Base-by-base conservation (phyloP, 2,329 filamentous ascomycete genomes). In the Pseudocercospora macadamiae region DNA sequence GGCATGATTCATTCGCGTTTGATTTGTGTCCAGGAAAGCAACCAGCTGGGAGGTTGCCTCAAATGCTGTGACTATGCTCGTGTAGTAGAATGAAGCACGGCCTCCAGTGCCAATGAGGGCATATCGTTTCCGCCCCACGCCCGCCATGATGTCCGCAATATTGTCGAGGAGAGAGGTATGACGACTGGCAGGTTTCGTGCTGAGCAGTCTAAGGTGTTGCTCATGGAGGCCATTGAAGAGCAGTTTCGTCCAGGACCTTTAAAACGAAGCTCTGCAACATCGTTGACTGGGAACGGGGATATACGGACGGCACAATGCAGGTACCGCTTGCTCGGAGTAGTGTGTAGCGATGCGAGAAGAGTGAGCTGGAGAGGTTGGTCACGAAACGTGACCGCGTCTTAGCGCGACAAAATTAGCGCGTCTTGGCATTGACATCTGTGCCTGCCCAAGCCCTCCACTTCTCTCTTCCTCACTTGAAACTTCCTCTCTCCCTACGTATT, bases 61-160 rank as follows among this genome's bases (percentile, higher is more conserved):
- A 72, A 83, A 86, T 60, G 83, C 79, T 26, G 73, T 75, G 8
- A 79, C 80, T 57, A 86, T 85, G 44, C 83, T 82, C 0, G 79
- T 80, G 74, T 86, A 86, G 73, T 83, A 86, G 76, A 86, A 85
- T 54, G 78, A 79, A n/a, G 83, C 80, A 12, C 84, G 80, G 14
- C 82, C 82, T 16, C 84, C 84, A 1, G 82, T 82, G 66, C 84
- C 84, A n/a, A 86, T 77, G 25, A 85, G 71, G 66, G 82, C 83
- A 62, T 86, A 85, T 37, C 54, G 28, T 19, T 28, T 39, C 9
- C 42, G 42, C n/a, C n/a, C n/a, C n/a, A n/a, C n/a, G n/a, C n/a
- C n/a, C n/a, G n/a, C n/a, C n/a, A n/a, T n/a, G n/a, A n/a, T n/a
- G n/a, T n/a, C n/a, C n/a, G n/a, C n/a, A n/a, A n/a, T n/a, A n/a